A percentile compares a stretch with the other conserved stretches of the same genome.
These are phyloP conservation scores for Aspergillus quadricinctus DNA, from an alignment of 2,329 filamentous ascomycete genomes.

Conservation along the genomic window DNA sequence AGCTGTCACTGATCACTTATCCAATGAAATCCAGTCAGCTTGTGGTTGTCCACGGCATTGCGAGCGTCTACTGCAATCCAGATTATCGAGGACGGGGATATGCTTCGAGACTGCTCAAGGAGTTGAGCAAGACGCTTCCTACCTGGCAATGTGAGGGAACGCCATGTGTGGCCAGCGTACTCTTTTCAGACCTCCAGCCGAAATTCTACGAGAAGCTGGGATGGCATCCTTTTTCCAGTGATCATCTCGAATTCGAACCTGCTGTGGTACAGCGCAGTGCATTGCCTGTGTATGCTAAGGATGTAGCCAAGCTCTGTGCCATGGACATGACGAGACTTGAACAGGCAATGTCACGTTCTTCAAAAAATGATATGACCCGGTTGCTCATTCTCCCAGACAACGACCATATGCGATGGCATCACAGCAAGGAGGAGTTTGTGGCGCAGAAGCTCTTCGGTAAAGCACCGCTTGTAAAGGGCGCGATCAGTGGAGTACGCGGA, in stretches of 20 bases:
- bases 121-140: slow-evolving; percentile 12
- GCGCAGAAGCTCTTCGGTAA: slow-evolving; percentile 12
- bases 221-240: slow-evolving; percentile 17
- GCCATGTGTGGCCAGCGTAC: slow-evolving; percentile 14
- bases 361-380: background rate
- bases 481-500: slow-evolving; percentile 14
- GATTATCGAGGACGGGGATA: slow-evolving; percentile 17
- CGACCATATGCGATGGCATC: slow-evolving; percentile 22
- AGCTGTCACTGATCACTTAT: slow-evolving; percentile 50
- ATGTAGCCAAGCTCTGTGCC: background rate
- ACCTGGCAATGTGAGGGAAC: slow-evolving; percentile 11
- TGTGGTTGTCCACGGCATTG: slow-evolving; percentile 18
- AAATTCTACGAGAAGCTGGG: slow-evolving; percentile 17
- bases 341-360: background rate
- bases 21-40: slow-evolving; percentile 28
- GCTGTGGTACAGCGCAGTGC: background rate
- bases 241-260: slow-evolving; percentile 15
- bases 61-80: slow-evolving; percentile 20
- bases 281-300: background rate
- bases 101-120: slow-evolving; percentile 17
- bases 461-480: slow-evolving; percentile 15
- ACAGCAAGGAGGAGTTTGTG: slow-evolving; percentile 19
- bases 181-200: slow-evolving; percentile 22
- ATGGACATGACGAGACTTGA: background rate
- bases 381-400: slow-evolving; percentile 18